Evolutionary conservation across 805 yeast species (phyloP), one percentile per base, ranked within the genome.

Genomic region (Barnettozyma botsteinii): DNA sequence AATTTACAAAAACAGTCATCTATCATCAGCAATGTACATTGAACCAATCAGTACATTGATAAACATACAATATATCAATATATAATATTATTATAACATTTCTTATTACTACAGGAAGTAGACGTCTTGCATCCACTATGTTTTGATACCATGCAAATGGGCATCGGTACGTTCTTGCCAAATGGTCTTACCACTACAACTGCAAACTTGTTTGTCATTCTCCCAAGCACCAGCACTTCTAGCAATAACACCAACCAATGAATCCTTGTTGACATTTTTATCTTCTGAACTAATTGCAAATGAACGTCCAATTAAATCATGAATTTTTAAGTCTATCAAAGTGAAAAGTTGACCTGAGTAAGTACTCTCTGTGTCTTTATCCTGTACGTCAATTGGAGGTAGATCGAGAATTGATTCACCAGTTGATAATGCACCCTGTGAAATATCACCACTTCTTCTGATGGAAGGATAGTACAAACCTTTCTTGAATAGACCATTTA

Each of bases 201-300:
- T 81, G 62, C 98, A 91, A 3, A 91, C 95, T 44, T 79, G 79
- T 63, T 91, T 91, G 51, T 83, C 85, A 62, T 93, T 93, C 57
- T 91, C 95, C 97, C 98, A 93, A 20, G 79, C 85, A 13, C 98
- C 98, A 1, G 98, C 98, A 53, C 94, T 83, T 55, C 98, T 74
- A 1, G 98, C 98, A 56, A 93, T 77, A 19, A 91, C 95, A 23
- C 98, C 98, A 36, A 80, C 81, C 9, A 85, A 62, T 13, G 69
- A 57, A 28, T 64, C 70, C 22, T 62, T 50, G 35, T 47, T 41
- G 7, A 48, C 50, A 0, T 35, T 42, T 12, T 51, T 51, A 7
- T 50, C 48, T 20, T 45, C 41, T 1, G 49, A 35, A 12, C 61
- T 52, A 8, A 70, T 55, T 7, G 67, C 65, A 36, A 73, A 61